These are phyloP conservation scores for Solanum rostratum DNA, from an alignment of 257 asterid species.

Conservation along the genomic window DNA sequence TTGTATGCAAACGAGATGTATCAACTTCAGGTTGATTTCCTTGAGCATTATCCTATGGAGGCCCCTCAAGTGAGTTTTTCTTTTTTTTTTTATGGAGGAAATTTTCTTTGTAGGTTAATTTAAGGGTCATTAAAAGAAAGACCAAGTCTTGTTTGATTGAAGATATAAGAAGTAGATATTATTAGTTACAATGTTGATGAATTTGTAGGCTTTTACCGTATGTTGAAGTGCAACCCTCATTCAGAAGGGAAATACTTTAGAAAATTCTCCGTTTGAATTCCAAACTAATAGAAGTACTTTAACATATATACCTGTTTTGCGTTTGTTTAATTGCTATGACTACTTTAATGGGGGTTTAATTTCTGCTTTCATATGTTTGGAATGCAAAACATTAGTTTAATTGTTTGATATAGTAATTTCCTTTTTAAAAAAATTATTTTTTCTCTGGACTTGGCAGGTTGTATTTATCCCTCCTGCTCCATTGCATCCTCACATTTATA, in stretches of 20 bases:
- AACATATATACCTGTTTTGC: not conserved
- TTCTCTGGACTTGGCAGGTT: slow-evolving; percentile 23
- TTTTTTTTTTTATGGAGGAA: not conserved
- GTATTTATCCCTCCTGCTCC: slow-evolving; percentile 88
- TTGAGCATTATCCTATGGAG: slow-evolving; percentile 48
- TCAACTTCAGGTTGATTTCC: slow-evolving; percentile 44
- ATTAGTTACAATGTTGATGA: not conserved
- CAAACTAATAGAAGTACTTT: not conserved
- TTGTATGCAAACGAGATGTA: slow-evolving; percentile 30
- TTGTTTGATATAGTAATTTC: not conserved
- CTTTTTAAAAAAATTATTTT: not conserved
- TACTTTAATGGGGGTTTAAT: not conserved
- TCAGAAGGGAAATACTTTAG: not conserved
- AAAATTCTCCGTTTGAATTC: not conserved
- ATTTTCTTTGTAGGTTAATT: not conserved
- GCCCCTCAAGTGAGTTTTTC: slow-evolving; percentile 30
- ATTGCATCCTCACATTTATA: slow-evolving; percentile 79
- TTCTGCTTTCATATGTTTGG: not conserved
- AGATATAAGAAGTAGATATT: not conserved
- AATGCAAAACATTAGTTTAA: not conserved
- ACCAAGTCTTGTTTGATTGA: not conserved
- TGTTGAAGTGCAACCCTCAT: not conserved
- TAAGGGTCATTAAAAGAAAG: not conserved
- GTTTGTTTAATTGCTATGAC: not conserved
- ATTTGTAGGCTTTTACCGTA: not conserved